Base-by-base conservation (phyloP, 1,284 basidiomycete genomes). In the Amanita bisporigera region DNA sequence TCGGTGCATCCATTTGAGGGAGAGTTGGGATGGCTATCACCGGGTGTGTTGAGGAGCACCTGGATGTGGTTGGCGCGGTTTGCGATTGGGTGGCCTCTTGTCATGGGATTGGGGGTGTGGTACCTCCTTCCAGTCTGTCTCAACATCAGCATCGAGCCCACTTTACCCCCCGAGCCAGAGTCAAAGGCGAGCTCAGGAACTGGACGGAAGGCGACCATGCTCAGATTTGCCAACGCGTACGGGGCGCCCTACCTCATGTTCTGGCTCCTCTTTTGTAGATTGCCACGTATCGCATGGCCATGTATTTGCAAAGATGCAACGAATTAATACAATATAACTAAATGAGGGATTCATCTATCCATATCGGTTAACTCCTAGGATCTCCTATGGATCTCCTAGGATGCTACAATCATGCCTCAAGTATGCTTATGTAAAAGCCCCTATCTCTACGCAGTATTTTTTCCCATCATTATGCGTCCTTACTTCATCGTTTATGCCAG, bases 171-270 rank as follows among this genome's bases (percentile, higher is more conserved):
- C 3, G 3, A 1, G 36, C 33, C 10, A 6, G 36, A 38, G 4
- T 65, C 66, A 40, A 65, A 70, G 38, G 76, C 65, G 40, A 61
- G 68, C 52, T 17, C 45, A 11, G 31, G 31, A 10, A 6, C 31
- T 6, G 72, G 76, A 64, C 74, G 72, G 14, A 75, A 81, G 72
- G 87, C 96, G 61, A 87, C 86, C 21, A 86, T 99, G 0, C 81
- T 96, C 2, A 96, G 97, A 0, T 98, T 93, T 74, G 93, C 93
- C 0, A 99, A 99, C 78, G 89, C 93, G 0, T 95, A 92, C 72
- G 98, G 96, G 4, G 90, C 95, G 21, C 89, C 92, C 0, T 98
- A 96, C 78, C 80, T 97, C 63, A 82, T 98, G 55, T 93, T 98
- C 74, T 89, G 92, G 84, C 84, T 87, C 21, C 84, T 93, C 33